A percentile compares a stretch with the other conserved stretches of the same genome.
phyloP scores from a whole-genome alignment of 179 eudicot species.

The Silene noctiflora region DNA sequence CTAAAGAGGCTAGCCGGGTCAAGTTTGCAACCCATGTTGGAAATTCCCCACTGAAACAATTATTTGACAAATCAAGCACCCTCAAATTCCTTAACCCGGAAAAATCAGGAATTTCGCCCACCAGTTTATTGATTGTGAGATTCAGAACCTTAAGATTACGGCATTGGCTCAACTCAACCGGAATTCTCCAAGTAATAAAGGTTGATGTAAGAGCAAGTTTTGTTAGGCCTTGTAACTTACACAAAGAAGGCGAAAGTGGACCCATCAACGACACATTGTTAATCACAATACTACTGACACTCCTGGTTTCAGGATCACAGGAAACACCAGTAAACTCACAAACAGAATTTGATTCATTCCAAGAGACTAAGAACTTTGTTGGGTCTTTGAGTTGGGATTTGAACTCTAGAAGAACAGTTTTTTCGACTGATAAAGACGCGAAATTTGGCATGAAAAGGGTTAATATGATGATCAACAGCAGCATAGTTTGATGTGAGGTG shows the following conservation, averaged over 20 bases:
- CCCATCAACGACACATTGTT: constrained; percentile 58
- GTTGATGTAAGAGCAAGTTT: constrained; percentile 49
- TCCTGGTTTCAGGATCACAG: constrained; percentile 54
- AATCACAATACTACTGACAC: constrained; percentile 50
- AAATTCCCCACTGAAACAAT: constrained; percentile 62
- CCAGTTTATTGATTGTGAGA: constrained; percentile 51
- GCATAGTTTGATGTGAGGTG: constrained; percentile 23
- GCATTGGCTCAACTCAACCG: constrained; percentile 41
- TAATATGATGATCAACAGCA: constrained; percentile 28
- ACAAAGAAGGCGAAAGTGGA: constrained; percentile 55
- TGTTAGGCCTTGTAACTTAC: constrained; percentile 44
- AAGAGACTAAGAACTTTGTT: constrained; percentile 50
- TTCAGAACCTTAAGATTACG: constrained; percentile 59
- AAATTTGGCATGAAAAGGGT: constrained; percentile 35
- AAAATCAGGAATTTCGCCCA: constrained; percentile 67
- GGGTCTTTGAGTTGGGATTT: constrained; percentile 75
- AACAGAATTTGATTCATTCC: constrained; percentile 56
- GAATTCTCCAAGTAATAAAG: constrained; percentile 50
- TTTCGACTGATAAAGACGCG: constrained; percentile 37
- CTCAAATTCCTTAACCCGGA: constrained; percentile 51
- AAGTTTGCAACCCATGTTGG: constrained; percentile 73
- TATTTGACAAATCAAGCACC: constrained; percentile 60
- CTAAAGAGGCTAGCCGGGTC: constrained; percentile 47
- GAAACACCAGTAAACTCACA: constrained; percentile 60
- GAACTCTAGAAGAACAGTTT: constrained; percentile 61